Percentiles rank a stretch among this genome's conserved stretches.
These are phyloP conservation scores for Penicillium palitans DNA, from an alignment of 2,329 filamentous ascomycete species.

Conservation along the genomic window DNA sequence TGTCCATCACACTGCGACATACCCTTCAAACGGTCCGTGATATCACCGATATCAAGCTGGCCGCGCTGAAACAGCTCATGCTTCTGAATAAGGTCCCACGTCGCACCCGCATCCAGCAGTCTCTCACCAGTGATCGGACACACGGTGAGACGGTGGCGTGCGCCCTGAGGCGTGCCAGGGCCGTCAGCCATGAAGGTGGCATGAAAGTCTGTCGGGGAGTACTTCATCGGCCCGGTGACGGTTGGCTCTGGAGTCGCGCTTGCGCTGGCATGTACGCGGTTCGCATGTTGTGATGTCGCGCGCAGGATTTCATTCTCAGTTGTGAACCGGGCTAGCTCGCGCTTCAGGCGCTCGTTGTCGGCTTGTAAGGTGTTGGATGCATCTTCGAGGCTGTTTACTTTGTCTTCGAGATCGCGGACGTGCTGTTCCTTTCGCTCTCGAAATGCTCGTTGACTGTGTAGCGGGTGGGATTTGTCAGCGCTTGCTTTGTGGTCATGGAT, in stretches of 20 bases:
- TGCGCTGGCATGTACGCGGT: constrained; percentile 46
- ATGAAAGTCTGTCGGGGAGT: constrained; percentile 71
- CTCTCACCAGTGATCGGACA: constrained; percentile 65
- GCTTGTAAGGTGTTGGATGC: constrained; percentile 69
- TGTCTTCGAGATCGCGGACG: constrained; percentile 87
- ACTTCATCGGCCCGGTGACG: constrained; percentile 68
- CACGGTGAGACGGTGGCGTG: constrained; percentile 65
- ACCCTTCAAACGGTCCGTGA: constrained; percentile 75
- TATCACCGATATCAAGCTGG: constrained; percentile 75
- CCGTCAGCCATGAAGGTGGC: constrained; percentile 59
- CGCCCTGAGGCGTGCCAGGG: constrained; percentile 16
- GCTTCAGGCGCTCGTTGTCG: constrained; percentile 84
- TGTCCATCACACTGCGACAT: constrained; percentile 80
- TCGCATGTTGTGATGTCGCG: constrained; percentile 62
- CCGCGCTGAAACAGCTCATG: constrained; percentile 76
- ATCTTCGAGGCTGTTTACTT: constrained; percentile 74
- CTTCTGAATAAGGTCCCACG: constrained; percentile 85
- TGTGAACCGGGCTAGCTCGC: constrained; percentile 76
- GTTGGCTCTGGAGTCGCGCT: constrained; percentile 39
- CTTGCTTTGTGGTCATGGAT: not conserved
- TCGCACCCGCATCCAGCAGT: constrained; percentile 71
- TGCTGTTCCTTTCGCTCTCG: constrained; percentile 93
- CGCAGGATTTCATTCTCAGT: constrained; percentile 93
- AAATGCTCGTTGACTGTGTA: constrained; percentile 81
- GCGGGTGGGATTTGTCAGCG: not conserved